These are phyloP conservation scores for Beauveria medogensis DNA, from an alignment of 2,329 filamentous ascomycete genomes.

Conservation along the genomic window DNA sequence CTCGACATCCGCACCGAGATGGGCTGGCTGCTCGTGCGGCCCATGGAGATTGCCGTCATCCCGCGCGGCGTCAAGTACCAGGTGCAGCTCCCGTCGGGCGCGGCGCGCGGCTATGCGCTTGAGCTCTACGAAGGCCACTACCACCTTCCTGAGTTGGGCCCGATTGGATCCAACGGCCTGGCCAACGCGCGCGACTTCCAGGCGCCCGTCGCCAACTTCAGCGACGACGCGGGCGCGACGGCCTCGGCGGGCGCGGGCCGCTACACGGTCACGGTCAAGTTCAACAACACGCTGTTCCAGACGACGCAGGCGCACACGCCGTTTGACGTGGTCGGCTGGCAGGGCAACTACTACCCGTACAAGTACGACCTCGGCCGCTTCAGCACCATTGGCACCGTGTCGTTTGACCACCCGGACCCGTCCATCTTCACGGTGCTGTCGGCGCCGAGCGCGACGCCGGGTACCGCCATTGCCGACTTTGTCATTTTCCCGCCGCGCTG, in stretches of 20 bases:
- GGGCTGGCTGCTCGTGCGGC: conserved; percentile 58
- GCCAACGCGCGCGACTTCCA: conserved; percentile 67
- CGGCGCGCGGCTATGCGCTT: conserved; percentile 60
- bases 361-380: conserved; percentile 77
- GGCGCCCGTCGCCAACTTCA: conserved; percentile 56
- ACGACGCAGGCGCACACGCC: conserved; percentile 62
- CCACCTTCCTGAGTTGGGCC: conserved; percentile 57
- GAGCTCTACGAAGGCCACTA: conserved; percentile 64
- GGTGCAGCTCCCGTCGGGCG: conserved; percentile 50
- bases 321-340: conserved; percentile 75
- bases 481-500: conserved; percentile 66
- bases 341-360: conserved; percentile 72
- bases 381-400: conserved; percentile 64
- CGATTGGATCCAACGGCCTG: conserved; percentile 60
- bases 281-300: conserved; percentile 58
- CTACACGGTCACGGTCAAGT: conserved; percentile 53
- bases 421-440: conserved; percentile 68
- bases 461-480: conserved; percentile 62
- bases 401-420: conserved; percentile 71
- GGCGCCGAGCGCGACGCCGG: conserved; percentile 50
- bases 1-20: conserved; percentile 67
- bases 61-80: conserved; percentile 62
- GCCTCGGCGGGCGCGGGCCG: conserved; percentile 28
- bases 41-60: conserved; percentile 65
- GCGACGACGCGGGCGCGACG: conserved; percentile 41